Conservation (phyloP, 345 rosid genomes). For the Pugionium cornutum region DNA sequence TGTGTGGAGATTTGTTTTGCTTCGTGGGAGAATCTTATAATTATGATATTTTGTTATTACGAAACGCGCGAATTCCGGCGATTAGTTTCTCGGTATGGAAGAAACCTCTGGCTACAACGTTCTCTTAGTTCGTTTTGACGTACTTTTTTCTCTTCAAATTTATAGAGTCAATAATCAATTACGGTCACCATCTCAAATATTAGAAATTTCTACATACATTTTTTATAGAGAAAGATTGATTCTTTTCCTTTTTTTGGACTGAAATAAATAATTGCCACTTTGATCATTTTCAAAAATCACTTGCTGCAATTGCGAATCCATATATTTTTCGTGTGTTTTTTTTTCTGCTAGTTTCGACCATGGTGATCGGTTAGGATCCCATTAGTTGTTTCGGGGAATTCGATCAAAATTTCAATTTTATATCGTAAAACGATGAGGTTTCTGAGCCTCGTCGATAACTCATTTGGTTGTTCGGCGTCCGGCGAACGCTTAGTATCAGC, state of each 20-base stretch:
- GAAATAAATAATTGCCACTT: slow-evolving; percentile 22
- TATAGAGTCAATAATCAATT: slow-evolving; percentile 16
- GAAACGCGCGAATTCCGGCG: slow-evolving; percentile 32
- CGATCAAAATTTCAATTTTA: slow-evolving; percentile 25
- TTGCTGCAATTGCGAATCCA: slow-evolving; percentile 9
- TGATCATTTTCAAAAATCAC: neutral
- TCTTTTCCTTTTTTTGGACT: slow-evolving; percentile 18
- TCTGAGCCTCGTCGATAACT: slow-evolving; percentile 83
- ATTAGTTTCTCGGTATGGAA: slow-evolving; percentile 8
- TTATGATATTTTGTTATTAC: slow-evolving; percentile 22
- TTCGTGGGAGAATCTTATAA: neutral
- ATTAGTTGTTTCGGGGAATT: neutral
- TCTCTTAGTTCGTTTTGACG: neutral
- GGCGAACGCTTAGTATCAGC: slow-evolving; percentile 98
- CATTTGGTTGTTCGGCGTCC: slow-evolving; percentile 98
- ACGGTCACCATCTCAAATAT: slow-evolving; percentile 21
- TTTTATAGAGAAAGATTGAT: slow-evolving; percentile 1
- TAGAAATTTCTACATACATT: neutral
- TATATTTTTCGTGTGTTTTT: neutral
- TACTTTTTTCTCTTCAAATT: neutral
- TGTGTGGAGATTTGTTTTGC: neutral
- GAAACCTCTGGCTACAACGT: slow-evolving; percentile 29
- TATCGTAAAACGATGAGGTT: slow-evolving; percentile 58
- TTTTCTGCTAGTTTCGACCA: neutral
- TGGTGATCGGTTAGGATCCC: slow-evolving; percentile 11